Base-by-base conservation (phyloP, 1,139 yeast genomes). In the Martiniozyma asiatica region DNA sequence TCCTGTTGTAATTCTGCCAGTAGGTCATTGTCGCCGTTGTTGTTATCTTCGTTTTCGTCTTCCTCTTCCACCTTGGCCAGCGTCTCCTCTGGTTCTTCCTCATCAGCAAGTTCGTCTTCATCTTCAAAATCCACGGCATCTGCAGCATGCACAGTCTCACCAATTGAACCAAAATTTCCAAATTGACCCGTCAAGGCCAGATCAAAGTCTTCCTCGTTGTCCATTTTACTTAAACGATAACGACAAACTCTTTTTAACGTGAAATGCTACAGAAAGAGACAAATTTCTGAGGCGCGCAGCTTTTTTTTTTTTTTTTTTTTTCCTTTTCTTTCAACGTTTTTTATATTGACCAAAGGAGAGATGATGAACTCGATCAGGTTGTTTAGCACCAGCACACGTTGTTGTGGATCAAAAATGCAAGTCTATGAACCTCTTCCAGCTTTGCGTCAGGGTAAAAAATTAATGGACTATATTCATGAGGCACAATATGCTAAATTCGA, bases 41-140 rank as follows among this genome's bases (percentile, higher is more conserved):
- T 39, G 2, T 36, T 39, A 2, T 44, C 45, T 12, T 40, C 42
- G 12, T 35, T 41, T 25, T 44, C 53, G 18, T 45, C 53, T 10
- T 47, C 56, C 7, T 43, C 55, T 13, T 45, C 54, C 14, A 41
- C 15, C 11, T 24, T 8, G 17, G 11, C 9, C 6, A 11, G 20
- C 12, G 15, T 8, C 0, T 43, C 27, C 12, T 65, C 73, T 3
- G 26, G 17, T 20, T 35, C 34, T 29, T 72, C 82, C 32, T 84
- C 95, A 28, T 85, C 97, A 0, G 97, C 97, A 34, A 89, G 61
- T 51, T 87, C 96, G 43, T 87, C 97, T 41, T 82, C 93, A 49
- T 84, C 95, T 47, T 84, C 96, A 50, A 81, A 89, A 54, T 89
- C 97, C 26, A 85, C 61, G n/a, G 98, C 97, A 51, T 87, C 89